These are phyloP conservation scores for Allium sativum DNA, from an alignment of 106 monocot genomes.

Conservation along the genomic window DNA sequence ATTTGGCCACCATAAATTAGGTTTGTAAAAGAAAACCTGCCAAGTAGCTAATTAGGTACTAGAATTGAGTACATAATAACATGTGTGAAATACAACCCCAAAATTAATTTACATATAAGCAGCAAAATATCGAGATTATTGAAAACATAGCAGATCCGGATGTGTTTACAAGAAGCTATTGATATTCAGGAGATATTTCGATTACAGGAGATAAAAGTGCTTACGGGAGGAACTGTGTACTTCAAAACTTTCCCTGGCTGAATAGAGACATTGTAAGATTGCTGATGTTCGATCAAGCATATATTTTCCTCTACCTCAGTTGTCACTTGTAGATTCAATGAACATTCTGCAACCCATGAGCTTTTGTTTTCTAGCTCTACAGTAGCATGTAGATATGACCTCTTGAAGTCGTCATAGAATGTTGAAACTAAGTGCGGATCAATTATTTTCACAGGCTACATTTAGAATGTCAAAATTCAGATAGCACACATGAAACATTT, in stretches of 20 bases:
- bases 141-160: too few species aligned
- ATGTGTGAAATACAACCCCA: too few species aligned
- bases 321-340: conserved; percentile 68
- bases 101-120: too few species aligned
- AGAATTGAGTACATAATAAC: not conserved
- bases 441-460: conserved; percentile 85
- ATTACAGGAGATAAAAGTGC: conserved; percentile 10
- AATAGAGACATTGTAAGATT: conserved; percentile 44
- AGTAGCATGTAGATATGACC: conserved; percentile 74
- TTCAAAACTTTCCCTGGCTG: conserved; percentile 43
- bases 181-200: too few species aligned
- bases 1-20: conserved; percentile 98
- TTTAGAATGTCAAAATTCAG: conserved; percentile 1
- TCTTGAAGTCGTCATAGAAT: conserved; percentile 80
- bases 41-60: conserved; percentile 2
- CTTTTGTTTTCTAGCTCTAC: conserved; percentile 83
- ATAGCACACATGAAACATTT: not conserved
- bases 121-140: too few species aligned
- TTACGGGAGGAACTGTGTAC: conserved; percentile 75
- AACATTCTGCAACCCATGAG: conserved; percentile 69
- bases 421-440: conserved; percentile 91
- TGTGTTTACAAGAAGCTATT: too few species aligned
- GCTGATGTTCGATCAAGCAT: conserved; percentile 67
- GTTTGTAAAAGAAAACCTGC: conserved; percentile 93
- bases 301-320: conserved; percentile 63